phyloP scores from a whole-genome alignment of 345 rosid genomes.

The Turnera subulata region DNA sequence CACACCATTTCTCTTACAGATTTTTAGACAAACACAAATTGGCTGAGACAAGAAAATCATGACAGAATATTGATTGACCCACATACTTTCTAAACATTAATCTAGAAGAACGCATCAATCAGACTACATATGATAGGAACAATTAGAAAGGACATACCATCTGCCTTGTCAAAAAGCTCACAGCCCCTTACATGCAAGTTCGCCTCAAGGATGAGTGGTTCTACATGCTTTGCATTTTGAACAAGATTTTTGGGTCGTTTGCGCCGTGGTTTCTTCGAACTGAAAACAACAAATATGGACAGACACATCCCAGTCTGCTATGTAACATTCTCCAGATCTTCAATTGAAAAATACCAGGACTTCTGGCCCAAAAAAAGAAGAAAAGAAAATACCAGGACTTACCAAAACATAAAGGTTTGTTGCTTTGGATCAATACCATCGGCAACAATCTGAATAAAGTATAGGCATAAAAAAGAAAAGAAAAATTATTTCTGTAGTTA shows the following conservation, averaged over 20 bases:
- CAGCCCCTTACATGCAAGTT: constrained; percentile 37
- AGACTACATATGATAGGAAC: not conserved
- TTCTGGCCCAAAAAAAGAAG: constrained; percentile 4
- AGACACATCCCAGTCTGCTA: constrained; percentile 3
- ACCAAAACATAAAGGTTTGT: constrained; percentile 83
- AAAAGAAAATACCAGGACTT: constrained; percentile 20
- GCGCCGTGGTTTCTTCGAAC: constrained; percentile 66
- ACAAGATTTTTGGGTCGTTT: constrained; percentile 48
- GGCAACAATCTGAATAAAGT: constrained; percentile 52
- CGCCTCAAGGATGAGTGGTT: constrained; percentile 50
- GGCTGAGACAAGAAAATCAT: not conserved
- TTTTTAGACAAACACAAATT: not conserved
- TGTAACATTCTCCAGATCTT: no score
- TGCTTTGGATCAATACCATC: constrained; percentile 87
- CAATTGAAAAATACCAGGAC: no score
- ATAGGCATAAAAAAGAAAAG: constrained; percentile 14
- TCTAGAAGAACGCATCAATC: constrained; percentile 4
- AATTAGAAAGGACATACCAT: constrained; percentile 38
- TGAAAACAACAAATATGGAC: constrained; percentile 24
- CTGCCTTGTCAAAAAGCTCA: constrained; percentile 54
- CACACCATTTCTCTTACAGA: no score
- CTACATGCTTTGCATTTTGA: constrained; percentile 56
- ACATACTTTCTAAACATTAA: not conserved
- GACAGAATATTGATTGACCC: not conserved
- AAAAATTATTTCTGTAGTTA: constrained; percentile 7